Evolutionary conservation across 768 basidiomycete genomes (phyloP).

Genomic region (Tulasnella sp.): DNA sequence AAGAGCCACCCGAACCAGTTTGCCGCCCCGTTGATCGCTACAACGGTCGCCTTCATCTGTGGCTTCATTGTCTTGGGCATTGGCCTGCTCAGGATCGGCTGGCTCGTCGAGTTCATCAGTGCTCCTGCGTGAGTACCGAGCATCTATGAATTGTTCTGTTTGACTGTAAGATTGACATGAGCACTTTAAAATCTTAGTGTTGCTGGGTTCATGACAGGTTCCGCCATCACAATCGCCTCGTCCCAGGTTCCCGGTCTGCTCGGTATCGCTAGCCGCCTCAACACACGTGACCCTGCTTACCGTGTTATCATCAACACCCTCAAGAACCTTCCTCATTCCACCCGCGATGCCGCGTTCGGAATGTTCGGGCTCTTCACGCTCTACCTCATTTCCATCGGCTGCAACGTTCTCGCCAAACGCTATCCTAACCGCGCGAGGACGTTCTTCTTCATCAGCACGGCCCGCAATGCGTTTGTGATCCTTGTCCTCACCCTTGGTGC

Average conservation of each 20-base stretch:
- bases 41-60: constrained; percentile 74
- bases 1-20: constrained; percentile 43
- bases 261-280: constrained; percentile 75
- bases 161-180: neutral
- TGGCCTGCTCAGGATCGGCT: constrained; percentile 84
- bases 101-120: constrained; percentile 94
- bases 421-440: constrained; percentile 66
- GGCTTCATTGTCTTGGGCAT: constrained; percentile 90
- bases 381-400: constrained; percentile 58
- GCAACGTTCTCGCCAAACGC: constrained; percentile 50
- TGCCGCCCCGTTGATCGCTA: constrained; percentile 71
- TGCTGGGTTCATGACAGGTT: constrained; percentile 84
- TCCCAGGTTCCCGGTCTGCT: constrained; percentile 87
- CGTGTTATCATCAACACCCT: constrained; percentile 89
- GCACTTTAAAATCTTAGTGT: constrained; percentile 10
- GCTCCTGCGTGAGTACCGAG: constrained; percentile 62
- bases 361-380: constrained; percentile 63
- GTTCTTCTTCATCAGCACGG: constrained; percentile 73
- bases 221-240: constrained; percentile 85
- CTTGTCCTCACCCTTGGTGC: constrained; percentile 81
- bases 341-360: constrained; percentile 87
- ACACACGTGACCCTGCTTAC: constrained; percentile 82
- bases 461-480: constrained; percentile 84
- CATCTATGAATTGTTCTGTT: too few species aligned
- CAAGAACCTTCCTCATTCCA: constrained; percentile 68